Percentiles rank a stretch among this genome's conserved stretches.
These are phyloP conservation scores for Crithidia expoeki DNA, from an alignment of 208 protist genomes.

Conservation along the genomic window DNA sequence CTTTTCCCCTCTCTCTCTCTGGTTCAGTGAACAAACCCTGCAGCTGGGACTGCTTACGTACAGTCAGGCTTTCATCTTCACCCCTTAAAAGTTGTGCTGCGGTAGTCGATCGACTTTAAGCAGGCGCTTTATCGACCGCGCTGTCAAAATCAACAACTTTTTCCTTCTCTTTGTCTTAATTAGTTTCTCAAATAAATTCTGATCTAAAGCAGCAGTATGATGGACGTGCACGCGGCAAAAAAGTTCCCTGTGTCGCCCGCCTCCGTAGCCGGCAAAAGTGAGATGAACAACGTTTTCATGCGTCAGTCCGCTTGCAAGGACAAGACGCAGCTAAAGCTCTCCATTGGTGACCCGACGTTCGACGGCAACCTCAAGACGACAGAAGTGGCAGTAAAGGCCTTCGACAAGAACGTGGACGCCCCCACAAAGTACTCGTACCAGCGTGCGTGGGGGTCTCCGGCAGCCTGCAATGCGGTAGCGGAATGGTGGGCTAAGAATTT, in stretches of 20 bases:
- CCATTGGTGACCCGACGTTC: conserved; percentile 67
- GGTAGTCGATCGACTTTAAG: too few relatives aligned
- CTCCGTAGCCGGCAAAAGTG: conserved; percentile 23
- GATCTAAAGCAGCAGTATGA: not conserved
- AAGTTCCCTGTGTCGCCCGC: conserved; percentile 21
- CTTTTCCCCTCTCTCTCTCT: too few relatives aligned
- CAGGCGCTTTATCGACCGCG: too few relatives aligned
- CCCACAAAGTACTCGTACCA: conserved; percentile 64
- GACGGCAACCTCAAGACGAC: conserved; percentile 71
- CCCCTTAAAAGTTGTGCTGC: too few relatives aligned
- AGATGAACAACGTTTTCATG: conserved; percentile 40
- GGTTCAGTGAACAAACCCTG: too few relatives aligned
- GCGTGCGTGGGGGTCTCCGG: conserved; percentile 31
- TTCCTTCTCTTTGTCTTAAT: not conserved
- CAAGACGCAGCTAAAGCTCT: conserved; percentile 45
- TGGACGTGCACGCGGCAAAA: not conserved
- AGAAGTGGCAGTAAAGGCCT: conserved; percentile 33
- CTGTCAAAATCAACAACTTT: too few relatives aligned
- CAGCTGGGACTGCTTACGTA: too few relatives aligned
- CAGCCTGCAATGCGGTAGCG: conserved; percentile 56
- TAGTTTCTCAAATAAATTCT: conserved; percentile 1
- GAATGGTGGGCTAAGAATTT: conserved; percentile 40
- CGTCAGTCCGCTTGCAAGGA: conserved; percentile 37
- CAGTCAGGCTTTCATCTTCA: too few relatives aligned
- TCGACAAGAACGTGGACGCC: conserved; percentile 27